Evolutionary conservation across 331 rosid genomes (phyloP), one percentile per base, ranked within the genome.

Genomic region (Saraca asoca): DNA sequence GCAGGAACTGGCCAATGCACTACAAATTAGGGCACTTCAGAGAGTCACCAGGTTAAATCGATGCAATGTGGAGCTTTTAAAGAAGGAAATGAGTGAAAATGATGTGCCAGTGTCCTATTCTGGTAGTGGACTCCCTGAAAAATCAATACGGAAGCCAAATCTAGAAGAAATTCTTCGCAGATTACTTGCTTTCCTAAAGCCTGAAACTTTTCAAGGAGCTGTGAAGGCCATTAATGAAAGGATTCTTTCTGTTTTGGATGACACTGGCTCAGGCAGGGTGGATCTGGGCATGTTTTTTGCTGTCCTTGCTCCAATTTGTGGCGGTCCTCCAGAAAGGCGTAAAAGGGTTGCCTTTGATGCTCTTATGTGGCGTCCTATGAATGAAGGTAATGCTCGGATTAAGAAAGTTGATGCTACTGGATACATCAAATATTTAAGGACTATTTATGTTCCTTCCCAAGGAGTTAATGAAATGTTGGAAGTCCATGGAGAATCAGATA

Each of bases 331-430:
- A 0, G 88, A 83, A 13, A 83, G 82, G 68, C 88, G 88, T 7
- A 83, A 80, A 65, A 71, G 81, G 68, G 34, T 80, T 29, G 88
- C 85, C 48, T 83, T 83, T 16, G 88, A 83, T 67, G 85, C 88
- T 20, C 88, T 83, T 56, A 29, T 83, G 60, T 83, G 88, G 88
- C 88, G 88, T 70, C 88, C 88, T 17, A 75, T 73, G 80, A 80
- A 83, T 58, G 88, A 80, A 71, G 80, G 75, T 13, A 80, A 80
- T 49, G 70, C 85, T 13, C 75, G 62, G 66, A 59, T 83, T 58
- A 77, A 24, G 66, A 80, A 68, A 69, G 66, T 42, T 34, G 88
- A 83, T 74, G 85, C 81, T 17, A 73, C 58, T 12, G 0, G 34
- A 66, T 83, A 80, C 75, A 74, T 83, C 74, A 83, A 83, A 70